Percentiles rank a stretch among this genome's conserved stretches.
These are phyloP conservation scores for Daldinia bambusicola DNA, from an alignment of 495 filamentous ascomycete species.

Conservation along the genomic window DNA sequence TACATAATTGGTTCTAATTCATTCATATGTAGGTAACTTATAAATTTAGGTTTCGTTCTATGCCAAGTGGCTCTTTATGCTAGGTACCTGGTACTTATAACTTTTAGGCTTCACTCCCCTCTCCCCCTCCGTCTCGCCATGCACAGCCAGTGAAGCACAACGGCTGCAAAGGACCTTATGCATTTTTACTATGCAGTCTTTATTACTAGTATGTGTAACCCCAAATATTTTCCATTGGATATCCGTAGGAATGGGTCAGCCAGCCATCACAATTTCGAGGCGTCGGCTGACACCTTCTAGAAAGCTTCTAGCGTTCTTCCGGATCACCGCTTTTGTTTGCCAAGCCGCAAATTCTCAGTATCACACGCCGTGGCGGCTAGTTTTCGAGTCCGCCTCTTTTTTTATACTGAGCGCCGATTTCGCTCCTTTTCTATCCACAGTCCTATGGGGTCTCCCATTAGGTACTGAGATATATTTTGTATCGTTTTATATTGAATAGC, in stretches of 20 bases:
- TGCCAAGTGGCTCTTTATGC: no score
- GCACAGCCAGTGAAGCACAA: no score
- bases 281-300: slow-evolving; percentile 53
- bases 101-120: background rate
- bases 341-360: slow-evolving; percentile 14
- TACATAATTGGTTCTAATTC: no score
- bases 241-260: slow-evolving; percentile 29
- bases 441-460: slow-evolving; percentile 23
- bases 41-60: no score
- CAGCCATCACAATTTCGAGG: slow-evolving; percentile 38
- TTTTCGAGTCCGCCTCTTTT: slow-evolving; percentile 2
- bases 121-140: background rate
- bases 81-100: no score
- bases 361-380: background rate
- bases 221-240: slow-evolving; percentile 33
- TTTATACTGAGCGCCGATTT: slow-evolving; percentile 25
- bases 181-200: slow-evolving; percentile 7
- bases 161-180: background rate
- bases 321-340: slow-evolving; percentile 31
- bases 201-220: slow-evolving; percentile 33
- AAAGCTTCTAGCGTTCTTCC: slow-evolving; percentile 51
- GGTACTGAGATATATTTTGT: slow-evolving; percentile 28
- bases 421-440: slow-evolving; percentile 26
- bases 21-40: no score
- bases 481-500: background rate